Evolutionary conservation across 2,329 filamentous ascomycete species (phyloP), one percentile per base, ranked within the genome.

Genomic region (Thelonectria blattea): DNA sequence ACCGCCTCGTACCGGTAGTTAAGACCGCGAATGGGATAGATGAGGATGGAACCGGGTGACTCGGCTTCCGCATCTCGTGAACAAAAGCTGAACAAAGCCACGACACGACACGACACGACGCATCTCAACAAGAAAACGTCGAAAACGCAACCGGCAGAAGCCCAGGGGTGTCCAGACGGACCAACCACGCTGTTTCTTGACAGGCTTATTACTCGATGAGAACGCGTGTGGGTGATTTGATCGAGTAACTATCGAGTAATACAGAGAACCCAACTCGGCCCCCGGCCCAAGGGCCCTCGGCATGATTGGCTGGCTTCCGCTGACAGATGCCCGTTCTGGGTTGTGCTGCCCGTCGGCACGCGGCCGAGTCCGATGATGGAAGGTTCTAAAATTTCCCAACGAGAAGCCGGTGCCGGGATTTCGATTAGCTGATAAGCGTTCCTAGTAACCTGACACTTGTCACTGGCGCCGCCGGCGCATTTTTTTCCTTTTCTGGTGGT

Each of bases 231-330:
- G 63, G 71, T 73, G 73, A 79, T 80, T 79, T 66, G 61, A 80
- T 80, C 78, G 78, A 80, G 78, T 80, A 80, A 80, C 67, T 49
- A 76, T 78, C 75, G 76, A 77, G 76, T 79, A 79, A 79, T 71
- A 52, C 18, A 17, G 45, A 12, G 20, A 41, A n/a, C n/a, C 27
- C 27, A 30, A 48, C 65, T 2, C 37, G 20, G 34, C 14, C 32
- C 20, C 27, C 61, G 58, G 68, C 49, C 12, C 42, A 51, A 54
- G 55, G 56, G 41, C 18, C 52, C 22, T 43, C 48, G 12, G 17
- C 55, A 43, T 70, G 68, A 72, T 72, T 72, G 69, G 69, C 22
- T 24, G 7, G 34, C 4, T 18, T 11, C 37, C 2, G 34, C 10
- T 6, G 34, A n/a, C 15, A n/a, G 45, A 41, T 45, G 34, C 37